Evolutionary conservation across 495 filamentous ascomycete genomes (phyloP).

Genomic region (Podospora tetraspora): DNA sequence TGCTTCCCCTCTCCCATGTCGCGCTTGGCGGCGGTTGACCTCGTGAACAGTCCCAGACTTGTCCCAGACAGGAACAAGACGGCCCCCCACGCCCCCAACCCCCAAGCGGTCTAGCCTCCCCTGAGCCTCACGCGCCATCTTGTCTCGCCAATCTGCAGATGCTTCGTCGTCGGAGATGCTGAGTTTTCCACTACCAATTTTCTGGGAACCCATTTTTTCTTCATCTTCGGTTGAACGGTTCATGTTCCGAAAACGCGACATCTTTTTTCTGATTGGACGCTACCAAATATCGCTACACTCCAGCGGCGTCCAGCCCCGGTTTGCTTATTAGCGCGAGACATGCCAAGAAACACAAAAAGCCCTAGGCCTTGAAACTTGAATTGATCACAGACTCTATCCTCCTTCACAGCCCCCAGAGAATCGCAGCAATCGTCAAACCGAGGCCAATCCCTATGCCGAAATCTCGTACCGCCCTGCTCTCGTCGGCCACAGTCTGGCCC

Average conservation of each 20-base stretch:
- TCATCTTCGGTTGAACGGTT: neutral
- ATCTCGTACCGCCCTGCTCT: neutral
- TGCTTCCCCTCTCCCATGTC: neutral
- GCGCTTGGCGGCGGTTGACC: neutral
- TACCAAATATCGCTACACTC: neutral
- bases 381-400: neutral
- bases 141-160: conserved; percentile 10
- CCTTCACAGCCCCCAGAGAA: neutral
- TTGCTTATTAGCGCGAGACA: no score
- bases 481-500: neutral
- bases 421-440: neutral
- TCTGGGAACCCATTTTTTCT: neutral
- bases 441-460: neutral
- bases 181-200: neutral
- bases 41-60: neutral
- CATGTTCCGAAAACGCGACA: neutral
- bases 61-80: neutral
- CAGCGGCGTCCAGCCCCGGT: no score
- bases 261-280: neutral
- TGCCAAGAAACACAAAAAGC: no score
- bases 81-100: conserved; percentile 10
- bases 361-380: no score
- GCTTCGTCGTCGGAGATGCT: conserved; percentile 7
- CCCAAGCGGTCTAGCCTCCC: conserved; percentile 4
- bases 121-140: conserved; percentile 9